Evolutionary conservation across 192 early-diverging fungal genomes (phyloP).

Genomic region (Piromyces sp.): DNA sequence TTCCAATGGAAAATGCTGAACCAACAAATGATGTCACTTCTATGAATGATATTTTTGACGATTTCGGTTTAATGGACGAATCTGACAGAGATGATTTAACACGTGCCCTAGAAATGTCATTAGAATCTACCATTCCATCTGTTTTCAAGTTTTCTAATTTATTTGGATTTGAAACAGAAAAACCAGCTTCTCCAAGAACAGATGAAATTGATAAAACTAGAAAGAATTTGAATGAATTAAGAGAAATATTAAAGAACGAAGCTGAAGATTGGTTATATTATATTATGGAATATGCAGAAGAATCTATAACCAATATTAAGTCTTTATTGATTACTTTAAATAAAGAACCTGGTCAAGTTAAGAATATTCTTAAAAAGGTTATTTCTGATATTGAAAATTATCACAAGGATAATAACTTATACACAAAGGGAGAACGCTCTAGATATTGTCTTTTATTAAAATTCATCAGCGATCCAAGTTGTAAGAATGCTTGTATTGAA

Average conservation of each 20-base stretch:
- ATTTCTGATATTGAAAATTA: background rate
- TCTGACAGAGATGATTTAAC: background rate
- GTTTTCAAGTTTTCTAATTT: background rate
- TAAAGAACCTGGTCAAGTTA: background rate
- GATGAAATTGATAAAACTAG: background rate
- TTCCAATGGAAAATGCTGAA: background rate
- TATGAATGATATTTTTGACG: slow-evolving; percentile 10
- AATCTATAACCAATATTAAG: background rate
- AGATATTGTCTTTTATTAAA: background rate
- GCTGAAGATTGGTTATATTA: background rate
- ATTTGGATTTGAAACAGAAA: background rate
- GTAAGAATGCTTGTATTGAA: background rate
- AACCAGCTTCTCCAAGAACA: background rate
- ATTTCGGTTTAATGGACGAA: slow-evolving; percentile 1
- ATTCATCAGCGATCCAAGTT: background rate
- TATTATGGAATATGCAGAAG: background rate
- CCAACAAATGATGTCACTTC: slow-evolving; percentile 1
- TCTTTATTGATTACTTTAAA: background rate
- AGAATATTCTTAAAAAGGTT: background rate
- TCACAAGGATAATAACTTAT: background rate
- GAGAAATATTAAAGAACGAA: background rate
- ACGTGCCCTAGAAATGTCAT: slow-evolving; percentile 1
- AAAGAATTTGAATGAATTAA: background rate
- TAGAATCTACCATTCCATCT: background rate
- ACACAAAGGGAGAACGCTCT: background rate